Conservation (phyloP, 2,329 filamentous ascomycete species). For the Uncinocarpus reesii region DNA sequence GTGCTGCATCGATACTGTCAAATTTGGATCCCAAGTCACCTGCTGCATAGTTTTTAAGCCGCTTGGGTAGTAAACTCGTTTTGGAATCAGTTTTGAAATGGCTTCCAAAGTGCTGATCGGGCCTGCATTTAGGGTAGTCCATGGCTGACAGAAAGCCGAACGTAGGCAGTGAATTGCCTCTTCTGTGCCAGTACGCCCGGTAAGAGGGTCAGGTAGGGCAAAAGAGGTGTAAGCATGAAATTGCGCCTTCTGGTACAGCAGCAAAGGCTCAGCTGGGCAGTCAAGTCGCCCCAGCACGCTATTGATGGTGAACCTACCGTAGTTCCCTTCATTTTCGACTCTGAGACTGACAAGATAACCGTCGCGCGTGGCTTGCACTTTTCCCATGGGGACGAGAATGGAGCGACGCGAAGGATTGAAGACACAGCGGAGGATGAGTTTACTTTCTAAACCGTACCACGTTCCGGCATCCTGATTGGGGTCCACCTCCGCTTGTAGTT, state of each 20-base stretch:
- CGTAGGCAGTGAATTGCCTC: slow-evolving; percentile 17
- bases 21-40: slow-evolving; percentile 33
- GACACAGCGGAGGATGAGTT: slow-evolving; percentile 37
- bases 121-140: slow-evolving; percentile 9
- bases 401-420: slow-evolving; percentile 22
- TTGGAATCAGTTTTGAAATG: slow-evolving; percentile 26
- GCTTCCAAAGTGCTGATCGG: slow-evolving; percentile 7
- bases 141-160: slow-evolving; percentile 14
- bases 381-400: slow-evolving; percentile 34
- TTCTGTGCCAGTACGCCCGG: slow-evolving; percentile 21
- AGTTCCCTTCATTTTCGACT: slow-evolving; percentile 23
- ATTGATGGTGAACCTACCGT: slow-evolving; percentile 44
- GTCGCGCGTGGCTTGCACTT: slow-evolving; percentile 15
- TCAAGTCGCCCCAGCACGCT: slow-evolving; percentile 39
- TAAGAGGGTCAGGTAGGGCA: slow-evolving; percentile 23
- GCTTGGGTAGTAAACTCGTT: slow-evolving; percentile 37
- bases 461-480: slow-evolving; percentile 38
- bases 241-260: slow-evolving; percentile 16
- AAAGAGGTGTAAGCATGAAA: slow-evolving; percentile 29
- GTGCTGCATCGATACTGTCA: slow-evolving; percentile 36
- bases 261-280: slow-evolving; percentile 28
- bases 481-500: slow-evolving; percentile 45
- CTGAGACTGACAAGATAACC: slow-evolving; percentile 29
- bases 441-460: slow-evolving; percentile 42
- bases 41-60: slow-evolving; percentile 36